Percentiles rank a stretch among this genome's conserved stretches.
phyloP scores from a whole-genome alignment of 179 eudicot species.

The Nepenthes alata region DNA sequence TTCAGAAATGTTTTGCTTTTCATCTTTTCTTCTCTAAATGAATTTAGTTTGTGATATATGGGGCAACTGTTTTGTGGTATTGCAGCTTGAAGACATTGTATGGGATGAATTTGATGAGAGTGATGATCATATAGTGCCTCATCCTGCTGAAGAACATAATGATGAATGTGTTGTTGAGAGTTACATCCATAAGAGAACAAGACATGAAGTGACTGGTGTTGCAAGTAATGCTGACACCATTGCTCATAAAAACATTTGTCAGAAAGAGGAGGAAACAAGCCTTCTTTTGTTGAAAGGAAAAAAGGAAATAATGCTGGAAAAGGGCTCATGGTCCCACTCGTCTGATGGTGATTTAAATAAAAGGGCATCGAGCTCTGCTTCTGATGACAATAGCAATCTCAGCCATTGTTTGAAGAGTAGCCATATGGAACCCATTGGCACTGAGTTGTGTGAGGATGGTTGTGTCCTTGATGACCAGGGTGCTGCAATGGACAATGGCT shows the following conservation, averaged over 20 bases:
- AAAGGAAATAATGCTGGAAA: conserved; percentile 35
- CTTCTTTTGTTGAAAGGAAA: conserved; percentile 17
- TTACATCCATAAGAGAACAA: conserved; percentile 32
- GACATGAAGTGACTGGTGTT: conserved; percentile 20
- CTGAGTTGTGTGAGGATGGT: conserved; percentile 33
- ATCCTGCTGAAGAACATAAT: conserved; percentile 18
- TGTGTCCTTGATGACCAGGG: conserved; percentile 23
- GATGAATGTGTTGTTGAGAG: conserved; percentile 22
- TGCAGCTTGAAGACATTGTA: conserved; percentile 71
- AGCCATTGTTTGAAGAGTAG: conserved; percentile 25
- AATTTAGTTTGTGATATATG: not conserved
- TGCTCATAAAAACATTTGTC: conserved; percentile 16
- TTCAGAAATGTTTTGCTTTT: not conserved
- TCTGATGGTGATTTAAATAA: conserved; percentile 24
- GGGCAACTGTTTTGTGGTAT: conserved; percentile 9
- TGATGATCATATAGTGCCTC: conserved; percentile 75
- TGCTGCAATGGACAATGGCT: conserved; percentile 28
- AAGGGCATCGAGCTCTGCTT: conserved; percentile 23
- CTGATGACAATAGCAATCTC: conserved; percentile 27
- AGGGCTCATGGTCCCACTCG: conserved; percentile 28
- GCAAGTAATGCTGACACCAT: conserved; percentile 21
- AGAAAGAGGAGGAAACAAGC: conserved; percentile 20
- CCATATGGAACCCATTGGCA: conserved; percentile 17
- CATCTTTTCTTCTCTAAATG: not conserved
- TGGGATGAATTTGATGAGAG: conserved; percentile 56